These are phyloP conservation scores for Chytriomyces sp. DNA, from an alignment of 192 early-diverging fungal genomes.

Conservation along the genomic window DNA sequence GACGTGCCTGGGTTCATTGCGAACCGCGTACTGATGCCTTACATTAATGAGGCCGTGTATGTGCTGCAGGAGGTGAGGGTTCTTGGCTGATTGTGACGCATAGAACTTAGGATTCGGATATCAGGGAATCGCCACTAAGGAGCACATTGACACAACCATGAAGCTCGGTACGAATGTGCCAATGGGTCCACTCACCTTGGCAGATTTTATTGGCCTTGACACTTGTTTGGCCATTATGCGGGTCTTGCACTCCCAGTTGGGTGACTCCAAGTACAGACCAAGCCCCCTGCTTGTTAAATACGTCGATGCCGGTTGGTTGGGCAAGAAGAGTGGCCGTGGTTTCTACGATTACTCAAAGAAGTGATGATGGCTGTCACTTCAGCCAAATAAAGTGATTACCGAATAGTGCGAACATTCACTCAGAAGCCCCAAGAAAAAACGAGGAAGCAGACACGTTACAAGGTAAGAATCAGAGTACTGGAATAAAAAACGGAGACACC, in stretches of 20 bases:
- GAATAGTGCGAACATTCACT: too few relatives aligned
- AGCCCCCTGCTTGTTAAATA: conserved; percentile 88
- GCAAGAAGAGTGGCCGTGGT: conserved; percentile 85
- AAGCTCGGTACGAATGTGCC: conserved; percentile 95
- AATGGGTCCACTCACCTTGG: conserved; percentile 96
- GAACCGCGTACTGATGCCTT: conserved; percentile 97
- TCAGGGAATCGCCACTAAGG: conserved; percentile 81
- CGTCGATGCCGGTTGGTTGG: conserved; percentile 96
- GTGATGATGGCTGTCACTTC: too few relatives aligned
- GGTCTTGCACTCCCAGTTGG: conserved; percentile 85
- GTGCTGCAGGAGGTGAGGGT: conserved; percentile 74
- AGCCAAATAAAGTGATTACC: too few relatives aligned
- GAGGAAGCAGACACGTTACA: too few relatives aligned
- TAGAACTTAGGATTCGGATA: conserved; percentile 32
- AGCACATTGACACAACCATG: conserved; percentile 99
- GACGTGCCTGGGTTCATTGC: conserved; percentile 98
- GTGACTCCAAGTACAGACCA: conserved; percentile 95
- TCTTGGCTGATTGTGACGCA: background rate
- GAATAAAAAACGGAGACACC: too few relatives aligned
- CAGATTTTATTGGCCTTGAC: conserved; percentile 97
- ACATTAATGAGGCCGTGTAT: conserved; percentile 96
- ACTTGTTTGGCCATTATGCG: conserved; percentile 98
- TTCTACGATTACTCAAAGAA: conserved; percentile 78
- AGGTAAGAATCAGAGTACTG: too few relatives aligned
- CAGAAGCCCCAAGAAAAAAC: too few relatives aligned